Percentiles rank a stretch among this genome's conserved stretches.
These are phyloP conservation scores for Cystofilobasidium bisporidii DNA, from an alignment of 768 basidiomycete species.

Conservation along the genomic window DNA sequence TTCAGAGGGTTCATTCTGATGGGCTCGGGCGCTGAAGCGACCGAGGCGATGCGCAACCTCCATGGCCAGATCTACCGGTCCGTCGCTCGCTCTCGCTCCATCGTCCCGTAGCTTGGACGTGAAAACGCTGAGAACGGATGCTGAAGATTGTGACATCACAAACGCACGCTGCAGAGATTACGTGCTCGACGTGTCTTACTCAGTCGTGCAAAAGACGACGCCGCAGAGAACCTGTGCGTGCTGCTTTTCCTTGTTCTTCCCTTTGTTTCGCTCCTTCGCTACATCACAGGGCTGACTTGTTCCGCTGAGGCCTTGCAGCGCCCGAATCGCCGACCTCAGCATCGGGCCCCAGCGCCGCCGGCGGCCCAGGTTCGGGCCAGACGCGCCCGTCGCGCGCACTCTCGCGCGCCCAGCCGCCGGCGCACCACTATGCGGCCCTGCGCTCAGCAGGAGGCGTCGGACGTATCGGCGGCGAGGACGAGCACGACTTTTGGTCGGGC, in stretches of 20 bases:
- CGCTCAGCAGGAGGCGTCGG: constrained; percentile 1
- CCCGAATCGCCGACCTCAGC: too few relatives aligned
- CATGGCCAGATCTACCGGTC: constrained; percentile 19
- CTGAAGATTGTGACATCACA: too few relatives aligned
- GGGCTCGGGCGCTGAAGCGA: constrained; percentile 23
- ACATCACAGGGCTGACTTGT: too few relatives aligned
- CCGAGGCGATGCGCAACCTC: constrained; percentile 18
- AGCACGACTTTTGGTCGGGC: background rate
- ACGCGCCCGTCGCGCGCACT: constrained; percentile 9
- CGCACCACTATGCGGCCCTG: constrained; percentile 15
- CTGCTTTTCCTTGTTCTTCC: too few relatives aligned
- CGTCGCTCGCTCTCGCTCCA: background rate
- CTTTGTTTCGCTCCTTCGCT: too few relatives aligned
- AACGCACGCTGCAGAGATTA: constrained; percentile 11
- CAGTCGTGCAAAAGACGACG: constrained; percentile 21
- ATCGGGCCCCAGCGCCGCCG: too few relatives aligned
- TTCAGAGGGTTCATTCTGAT: constrained; percentile 25
- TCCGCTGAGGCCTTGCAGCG: too few relatives aligned
- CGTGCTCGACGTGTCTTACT: constrained; percentile 17
- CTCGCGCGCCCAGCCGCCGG: constrained; percentile 19
- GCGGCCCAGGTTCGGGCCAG: too few relatives aligned
- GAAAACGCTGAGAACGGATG: too few relatives aligned
- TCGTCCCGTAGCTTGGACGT: too few relatives aligned
- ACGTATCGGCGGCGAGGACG: background rate
- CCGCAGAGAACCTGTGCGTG: background rate